phyloP scores from a whole-genome alignment of 129 eudicot species.

The Arctium minus region DNA sequence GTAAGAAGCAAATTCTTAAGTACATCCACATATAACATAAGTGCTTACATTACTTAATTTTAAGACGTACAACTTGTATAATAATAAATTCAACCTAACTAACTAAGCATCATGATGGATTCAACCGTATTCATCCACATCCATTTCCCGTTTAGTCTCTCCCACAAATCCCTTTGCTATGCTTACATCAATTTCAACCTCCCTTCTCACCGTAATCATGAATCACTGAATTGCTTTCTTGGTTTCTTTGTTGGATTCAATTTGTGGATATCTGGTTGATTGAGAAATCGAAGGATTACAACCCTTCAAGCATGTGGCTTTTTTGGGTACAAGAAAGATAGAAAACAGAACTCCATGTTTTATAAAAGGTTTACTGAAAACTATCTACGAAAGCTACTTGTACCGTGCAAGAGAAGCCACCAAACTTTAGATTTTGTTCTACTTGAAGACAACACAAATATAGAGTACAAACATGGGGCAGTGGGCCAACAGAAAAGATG shows the following conservation, averaged over 20 bases:
- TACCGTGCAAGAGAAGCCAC: too few relatives aligned
- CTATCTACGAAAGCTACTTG: too few relatives aligned
- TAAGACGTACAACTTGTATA: not conserved
- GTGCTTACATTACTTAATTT: not conserved
- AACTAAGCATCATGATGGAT: not conserved
- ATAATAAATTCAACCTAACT: not conserved
- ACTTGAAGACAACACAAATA: too few relatives aligned
- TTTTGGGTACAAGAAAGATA: too few relatives aligned
- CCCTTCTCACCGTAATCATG: conserved; percentile 31
- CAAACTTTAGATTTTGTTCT: too few relatives aligned
- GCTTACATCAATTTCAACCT: conserved; percentile 40
- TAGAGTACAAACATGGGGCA: too few relatives aligned
- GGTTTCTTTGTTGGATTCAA: not conserved
- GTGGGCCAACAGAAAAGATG: too few relatives aligned
- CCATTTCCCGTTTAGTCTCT: not conserved
- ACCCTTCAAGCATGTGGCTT: not conserved
- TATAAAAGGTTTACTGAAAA: too few relatives aligned
- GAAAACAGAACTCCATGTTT: too few relatives aligned
- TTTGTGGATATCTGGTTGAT: conserved; percentile 1
- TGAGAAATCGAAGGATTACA: not conserved
- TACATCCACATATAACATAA: not conserved
- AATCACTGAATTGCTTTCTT: not conserved
- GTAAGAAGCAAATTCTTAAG: conserved; percentile 1
- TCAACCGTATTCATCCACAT: not conserved
- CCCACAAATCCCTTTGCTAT: conserved; percentile 40